Evolutionary conservation across 306 rosid species (phyloP).

Genomic region (Vachellia pachyceras): DNA sequence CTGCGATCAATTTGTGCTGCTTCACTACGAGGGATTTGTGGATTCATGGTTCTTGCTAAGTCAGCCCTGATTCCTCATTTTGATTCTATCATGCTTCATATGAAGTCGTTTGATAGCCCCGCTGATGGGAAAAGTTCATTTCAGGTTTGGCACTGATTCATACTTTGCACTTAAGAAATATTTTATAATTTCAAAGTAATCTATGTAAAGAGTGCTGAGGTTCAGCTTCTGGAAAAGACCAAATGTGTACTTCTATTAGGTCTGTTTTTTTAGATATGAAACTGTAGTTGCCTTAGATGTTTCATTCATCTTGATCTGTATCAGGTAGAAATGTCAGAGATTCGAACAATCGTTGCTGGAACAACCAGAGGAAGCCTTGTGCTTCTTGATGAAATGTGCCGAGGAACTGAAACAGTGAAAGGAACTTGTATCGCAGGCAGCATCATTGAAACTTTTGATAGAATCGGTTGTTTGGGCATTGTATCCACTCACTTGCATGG

Average conservation of each 20-base stretch:
- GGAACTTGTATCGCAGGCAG: conserved; percentile 99
- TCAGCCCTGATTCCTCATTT: conserved; percentile 85
- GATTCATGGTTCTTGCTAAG: conserved; percentile 92
- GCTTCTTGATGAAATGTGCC: conserved; percentile 94
- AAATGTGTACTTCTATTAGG: not conserved
- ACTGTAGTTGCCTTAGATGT: not conserved
- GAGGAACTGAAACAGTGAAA: conserved; percentile 96
- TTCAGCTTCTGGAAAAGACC: not conserved
- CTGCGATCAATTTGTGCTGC: conserved; percentile 95
- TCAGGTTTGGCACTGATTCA: conserved; percentile 61
- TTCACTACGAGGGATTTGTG: conserved; percentile 87
- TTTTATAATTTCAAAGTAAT: conserved; percentile 15
- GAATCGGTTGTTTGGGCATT: conserved; percentile 83
- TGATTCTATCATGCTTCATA: conserved; percentile 88
- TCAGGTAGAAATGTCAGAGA: conserved; percentile 98
- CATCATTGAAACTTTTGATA: conserved; percentile 80
- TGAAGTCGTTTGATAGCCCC: conserved; percentile 97
- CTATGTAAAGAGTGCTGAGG: not conserved
- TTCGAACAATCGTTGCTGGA: conserved; percentile 75
- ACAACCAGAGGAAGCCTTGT: conserved; percentile 83
- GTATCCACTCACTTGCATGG: conserved; percentile 97
- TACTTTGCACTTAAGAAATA: conserved; percentile 25
- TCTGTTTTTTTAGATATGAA: conserved; percentile 23
- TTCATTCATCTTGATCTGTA: conserved; percentile 36
- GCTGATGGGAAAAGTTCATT: conserved; percentile 97